A percentile compares a stretch with the other conserved stretches of the same genome.
Conservation (phyloP, 768 basidiomycete species). For the Tricholoma matsutake region DNA sequence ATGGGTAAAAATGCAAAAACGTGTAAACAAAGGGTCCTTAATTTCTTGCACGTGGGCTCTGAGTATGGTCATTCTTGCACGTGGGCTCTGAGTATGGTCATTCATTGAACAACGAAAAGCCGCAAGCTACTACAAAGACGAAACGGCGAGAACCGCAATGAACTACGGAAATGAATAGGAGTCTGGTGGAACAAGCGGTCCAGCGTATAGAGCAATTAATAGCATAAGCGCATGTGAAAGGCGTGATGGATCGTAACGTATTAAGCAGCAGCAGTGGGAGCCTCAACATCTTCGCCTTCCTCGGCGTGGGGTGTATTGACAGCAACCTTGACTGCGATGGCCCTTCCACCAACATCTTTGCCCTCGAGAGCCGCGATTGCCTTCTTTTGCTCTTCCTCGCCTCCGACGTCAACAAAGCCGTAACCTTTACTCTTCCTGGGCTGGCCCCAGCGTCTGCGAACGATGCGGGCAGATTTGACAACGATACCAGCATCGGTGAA, state of each 20-base stretch:
- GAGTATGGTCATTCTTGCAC: too few relatives aligned
- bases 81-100: not conserved
- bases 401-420: constrained; percentile 94
- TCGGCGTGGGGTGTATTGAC: constrained; percentile 77
- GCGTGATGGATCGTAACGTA: constrained; percentile 18
- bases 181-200: constrained; percentile 13
- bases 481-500: constrained; percentile 86
- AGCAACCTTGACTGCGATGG: constrained; percentile 92
- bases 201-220: constrained; percentile 30
- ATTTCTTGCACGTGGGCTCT: not conserved
- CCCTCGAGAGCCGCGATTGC: constrained; percentile 85
- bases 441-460: constrained; percentile 79
- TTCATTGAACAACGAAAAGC: constrained; percentile 17
- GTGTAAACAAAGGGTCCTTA: constrained; percentile 12
- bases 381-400: constrained; percentile 86
- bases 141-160: constrained; percentile 36
- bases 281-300: constrained; percentile 35
- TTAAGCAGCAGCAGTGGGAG: constrained; percentile 23
- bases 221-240: constrained; percentile 26
- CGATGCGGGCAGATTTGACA: constrained; percentile 85
- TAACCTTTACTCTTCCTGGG: constrained; percentile 93
- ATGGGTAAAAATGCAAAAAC: constrained; percentile 33
- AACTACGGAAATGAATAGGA: constrained; percentile 22
- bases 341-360: constrained; percentile 81
- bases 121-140: constrained; percentile 31